Conservation (phyloP, 495 filamentous ascomycete species). For the Aspergillus sclerotiicarbonarius region DNA sequence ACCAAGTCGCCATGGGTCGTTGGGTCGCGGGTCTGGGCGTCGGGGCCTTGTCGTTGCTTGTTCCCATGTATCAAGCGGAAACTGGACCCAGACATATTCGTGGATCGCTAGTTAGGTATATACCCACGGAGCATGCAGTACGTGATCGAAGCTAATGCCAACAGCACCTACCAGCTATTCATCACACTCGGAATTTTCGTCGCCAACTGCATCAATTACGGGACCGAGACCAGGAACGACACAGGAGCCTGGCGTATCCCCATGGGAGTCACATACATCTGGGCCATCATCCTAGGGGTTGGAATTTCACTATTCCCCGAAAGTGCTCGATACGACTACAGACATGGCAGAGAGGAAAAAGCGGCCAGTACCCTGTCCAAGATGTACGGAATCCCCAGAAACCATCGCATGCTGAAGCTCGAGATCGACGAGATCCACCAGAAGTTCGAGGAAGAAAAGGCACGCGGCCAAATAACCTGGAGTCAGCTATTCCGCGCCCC, state of each 20-base stretch:
- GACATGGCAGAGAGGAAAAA: constrained; percentile 56
- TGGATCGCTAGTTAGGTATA: constrained; percentile 59
- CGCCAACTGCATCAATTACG: constrained; percentile 77
- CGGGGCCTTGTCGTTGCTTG: constrained; percentile 62
- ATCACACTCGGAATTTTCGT: constrained; percentile 82
- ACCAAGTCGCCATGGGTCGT: constrained; percentile 50
- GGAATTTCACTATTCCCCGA: constrained; percentile 72
- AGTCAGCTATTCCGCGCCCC: constrained; percentile 60
- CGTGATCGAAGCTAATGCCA: not conserved
- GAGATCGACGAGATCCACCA: constrained; percentile 65
- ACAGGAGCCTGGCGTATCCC: constrained; percentile 71
- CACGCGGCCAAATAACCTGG: constrained; percentile 33
- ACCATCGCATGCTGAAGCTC: constrained; percentile 58
- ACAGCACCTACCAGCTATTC: constrained; percentile 71
- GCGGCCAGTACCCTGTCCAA: constrained; percentile 64
- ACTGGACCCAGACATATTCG: constrained; percentile 62
- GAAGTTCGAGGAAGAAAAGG: constrained; percentile 55
- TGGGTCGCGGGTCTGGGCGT: constrained; percentile 64
- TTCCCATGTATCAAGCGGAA: constrained; percentile 73
- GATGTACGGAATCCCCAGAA: constrained; percentile 62
- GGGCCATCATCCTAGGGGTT: constrained; percentile 64
- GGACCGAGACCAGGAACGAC: constrained; percentile 49
- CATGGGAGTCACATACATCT: constrained; percentile 74
- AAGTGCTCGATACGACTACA: constrained; percentile 68
- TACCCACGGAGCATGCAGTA: not conserved